These are phyloP conservation scores for Trichocladium antarcticum DNA, from an alignment of 495 filamentous ascomycete species.

Conservation along the genomic window DNA sequence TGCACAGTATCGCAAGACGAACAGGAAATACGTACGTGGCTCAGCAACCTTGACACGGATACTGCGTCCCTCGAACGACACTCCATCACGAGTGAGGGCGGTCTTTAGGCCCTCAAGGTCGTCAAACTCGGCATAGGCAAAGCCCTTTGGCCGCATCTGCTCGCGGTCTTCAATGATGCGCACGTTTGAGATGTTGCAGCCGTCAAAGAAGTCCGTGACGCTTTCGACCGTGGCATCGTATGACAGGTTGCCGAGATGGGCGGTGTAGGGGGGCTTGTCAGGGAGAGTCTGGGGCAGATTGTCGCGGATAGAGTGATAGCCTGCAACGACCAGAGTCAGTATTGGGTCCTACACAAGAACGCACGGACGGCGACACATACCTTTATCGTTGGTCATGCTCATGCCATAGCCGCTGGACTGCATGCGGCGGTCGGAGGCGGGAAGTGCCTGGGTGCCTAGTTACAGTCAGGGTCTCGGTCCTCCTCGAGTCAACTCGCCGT, in stretches of 20 bases:
- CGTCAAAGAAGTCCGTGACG: constrained; percentile 73
- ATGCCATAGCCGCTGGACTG: constrained; percentile 18
- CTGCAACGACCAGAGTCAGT: constrained; percentile 19
- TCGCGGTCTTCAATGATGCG: constrained; percentile 93
- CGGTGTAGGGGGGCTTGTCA: constrained; percentile 83
- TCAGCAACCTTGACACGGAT: constrained; percentile 63
- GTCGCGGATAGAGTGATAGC: constrained; percentile 58
- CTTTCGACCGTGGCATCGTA: constrained; percentile 79
- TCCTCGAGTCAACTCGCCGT: background rate
- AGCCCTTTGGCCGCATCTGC: constrained; percentile 86
- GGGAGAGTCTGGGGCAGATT: constrained; percentile 65
- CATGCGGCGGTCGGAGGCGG: constrained; percentile 31
- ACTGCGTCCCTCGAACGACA: constrained; percentile 69
- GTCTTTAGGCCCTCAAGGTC: constrained; percentile 83
- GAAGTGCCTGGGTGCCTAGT: constrained; percentile 37
- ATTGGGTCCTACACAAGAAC: background rate
- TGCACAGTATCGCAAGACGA: constrained; percentile 1
- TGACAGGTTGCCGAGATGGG: constrained; percentile 90
- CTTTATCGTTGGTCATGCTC: constrained; percentile 25
- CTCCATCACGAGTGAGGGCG: constrained; percentile 70
- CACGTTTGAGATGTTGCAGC: constrained; percentile 75
- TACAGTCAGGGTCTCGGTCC: constrained; percentile 2
- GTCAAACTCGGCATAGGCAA: constrained; percentile 92
- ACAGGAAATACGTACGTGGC: constrained; percentile 28
- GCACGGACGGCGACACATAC: constrained; percentile 17